Evolutionary conservation across 345 rosid genomes (phyloP).

Genomic region (Syzygium aromaticum): DNA sequence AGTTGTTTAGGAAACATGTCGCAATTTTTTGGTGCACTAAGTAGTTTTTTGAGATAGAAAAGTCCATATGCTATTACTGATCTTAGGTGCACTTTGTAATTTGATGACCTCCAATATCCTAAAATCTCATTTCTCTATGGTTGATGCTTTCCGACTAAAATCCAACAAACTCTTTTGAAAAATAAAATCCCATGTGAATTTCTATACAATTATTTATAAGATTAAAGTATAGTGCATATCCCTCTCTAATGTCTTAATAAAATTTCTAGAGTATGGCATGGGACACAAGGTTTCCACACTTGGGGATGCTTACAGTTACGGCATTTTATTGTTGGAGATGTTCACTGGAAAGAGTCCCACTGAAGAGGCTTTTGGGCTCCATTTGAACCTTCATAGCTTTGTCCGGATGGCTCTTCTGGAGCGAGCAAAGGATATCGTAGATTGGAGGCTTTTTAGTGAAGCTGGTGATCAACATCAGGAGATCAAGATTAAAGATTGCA

Average conservation of each 20-base stretch:
- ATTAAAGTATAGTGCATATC: too few relatives aligned
- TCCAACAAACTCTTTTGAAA: background rate
- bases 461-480: background rate
- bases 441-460: background rate
- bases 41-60: background rate
- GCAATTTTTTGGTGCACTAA: background rate
- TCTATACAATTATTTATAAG: too few relatives aligned
- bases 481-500: background rate
- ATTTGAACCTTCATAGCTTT: background rate
- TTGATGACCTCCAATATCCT: background rate
- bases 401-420: background rate
- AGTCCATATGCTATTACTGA: background rate
- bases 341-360: background rate
- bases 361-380: background rate
- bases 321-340: background rate
- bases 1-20: background rate
- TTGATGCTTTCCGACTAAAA: background rate
- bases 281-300: too few relatives aligned
- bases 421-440: background rate
- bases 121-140: background rate
- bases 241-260: too few relatives aligned
- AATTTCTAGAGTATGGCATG: too few relatives aligned
- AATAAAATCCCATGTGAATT: too few relatives aligned
- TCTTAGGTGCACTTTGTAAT: background rate
- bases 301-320: background rate